Evolutionary conservation across 2,329 filamentous ascomycete genomes (phyloP), one percentile per base, ranked within the genome.

Genomic region (Colletotrichum sp.): DNA sequence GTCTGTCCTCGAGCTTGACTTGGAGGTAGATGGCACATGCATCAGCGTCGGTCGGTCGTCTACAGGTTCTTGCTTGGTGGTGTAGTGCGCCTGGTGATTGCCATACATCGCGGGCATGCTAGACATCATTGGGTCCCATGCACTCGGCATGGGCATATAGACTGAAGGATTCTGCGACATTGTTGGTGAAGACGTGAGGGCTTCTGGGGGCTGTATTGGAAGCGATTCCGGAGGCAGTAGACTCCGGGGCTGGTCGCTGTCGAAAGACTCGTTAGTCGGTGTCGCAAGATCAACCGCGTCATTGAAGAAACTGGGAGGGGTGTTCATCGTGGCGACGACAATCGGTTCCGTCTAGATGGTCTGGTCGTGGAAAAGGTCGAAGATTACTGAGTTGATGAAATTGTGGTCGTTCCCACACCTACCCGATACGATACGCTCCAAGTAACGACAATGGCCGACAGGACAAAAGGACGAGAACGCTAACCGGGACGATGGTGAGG

Each of bases 301-400:
- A 49, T 69, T 66, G 65, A 77, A 77, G 68, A 78, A 78, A 30
- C 72, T 74, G 18, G 75, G 71, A 44, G 77, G 77, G 28, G 77
- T 77, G 28, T 78, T 71, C 77, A 78, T 78, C 34, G 68, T 74
- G 44, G 44, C 44, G 44, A 52, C 44, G 44, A 52, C 44, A 52
- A 52, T 52, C 44, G 44, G n/a, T 52, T 21, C n/a, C 44, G 44
- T 52, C n/a, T 24, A 21, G 44, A 52, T 21, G 44, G n/a, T 52
- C 44, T 52, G 12, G 44, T 21, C 44, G 44, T 52, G 44, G 44
- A 4, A n/a, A 52, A 52, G 10, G 44, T 52, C 44, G 44, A 52
- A 52, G n/a, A 52, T 52, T 52, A 24, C 44, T 13, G n/a, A 52
- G 44, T 52, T 52, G 44, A 52, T 52, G 44, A 52, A 52, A 52